Conservation (phyloP, 192 early-diverging fungal species). For the Dissophora globulifera region DNA sequence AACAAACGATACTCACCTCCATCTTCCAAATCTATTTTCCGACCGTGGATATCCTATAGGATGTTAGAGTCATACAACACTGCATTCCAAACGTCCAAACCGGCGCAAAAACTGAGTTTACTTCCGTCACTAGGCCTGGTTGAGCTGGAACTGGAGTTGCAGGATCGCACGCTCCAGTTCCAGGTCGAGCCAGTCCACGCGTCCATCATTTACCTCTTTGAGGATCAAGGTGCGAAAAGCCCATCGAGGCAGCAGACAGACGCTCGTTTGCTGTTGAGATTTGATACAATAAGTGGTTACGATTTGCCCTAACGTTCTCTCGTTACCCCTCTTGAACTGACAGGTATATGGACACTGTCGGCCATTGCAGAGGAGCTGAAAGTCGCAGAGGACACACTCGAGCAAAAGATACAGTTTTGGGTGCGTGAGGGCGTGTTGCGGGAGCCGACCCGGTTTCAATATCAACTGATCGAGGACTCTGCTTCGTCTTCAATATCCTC, state of each 20-base stretch:
- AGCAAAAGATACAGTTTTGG: conserved; percentile 33
- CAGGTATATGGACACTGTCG: conserved; percentile 24
- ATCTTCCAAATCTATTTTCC: too few relatives aligned
- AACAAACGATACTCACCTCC: too few relatives aligned
- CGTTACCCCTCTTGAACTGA: background rate
- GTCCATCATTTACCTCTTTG: conserved; percentile 56
- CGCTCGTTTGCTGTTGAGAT: too few relatives aligned
- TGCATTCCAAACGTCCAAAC: conserved; percentile 61
- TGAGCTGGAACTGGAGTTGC: conserved; percentile 64
- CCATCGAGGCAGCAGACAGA: too few relatives aligned
- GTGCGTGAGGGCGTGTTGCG: conserved; percentile 21
- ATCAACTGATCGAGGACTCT: conserved; percentile 19
- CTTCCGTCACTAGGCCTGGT: conserved; percentile 64
- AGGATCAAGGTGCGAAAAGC: conserved; percentile 48
- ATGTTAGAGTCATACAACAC: conserved; percentile 56
- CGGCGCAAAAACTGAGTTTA: conserved; percentile 69
- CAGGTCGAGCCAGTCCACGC: conserved; percentile 67
- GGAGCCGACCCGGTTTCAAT: conserved; percentile 23
- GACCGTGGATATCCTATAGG: too few relatives aligned
- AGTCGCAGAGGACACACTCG: conserved; percentile 11
- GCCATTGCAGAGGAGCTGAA: conserved; percentile 12
- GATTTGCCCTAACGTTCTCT: background rate
- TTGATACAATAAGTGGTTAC: background rate
- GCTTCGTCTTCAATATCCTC: background rate
- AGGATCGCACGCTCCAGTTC: conserved; percentile 58